phyloP scores from a whole-genome alignment of 2,329 filamentous ascomycete species.

The Aspergillus sp. region DNA sequence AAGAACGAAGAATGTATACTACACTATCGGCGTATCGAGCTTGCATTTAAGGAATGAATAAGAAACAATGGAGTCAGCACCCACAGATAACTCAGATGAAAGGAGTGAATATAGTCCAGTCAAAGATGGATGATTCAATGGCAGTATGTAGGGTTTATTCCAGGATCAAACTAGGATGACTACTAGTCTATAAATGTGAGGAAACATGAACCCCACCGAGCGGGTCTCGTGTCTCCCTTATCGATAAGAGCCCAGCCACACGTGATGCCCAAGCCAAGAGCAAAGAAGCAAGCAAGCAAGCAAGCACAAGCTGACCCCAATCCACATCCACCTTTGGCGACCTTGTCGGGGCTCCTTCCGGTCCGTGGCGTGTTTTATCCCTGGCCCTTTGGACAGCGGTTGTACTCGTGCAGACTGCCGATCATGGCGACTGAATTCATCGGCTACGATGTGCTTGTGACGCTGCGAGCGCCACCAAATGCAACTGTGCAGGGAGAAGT shows the following conservation, averaged over 20 bases:
- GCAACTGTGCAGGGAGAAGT: conserved; percentile 70
- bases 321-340: neutral
- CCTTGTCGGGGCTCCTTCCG: neutral
- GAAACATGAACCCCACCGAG: neutral
- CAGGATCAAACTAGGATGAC: no score
- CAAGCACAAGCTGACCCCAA: conserved; percentile 18
- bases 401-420: neutral
- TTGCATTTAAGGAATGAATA: no score
- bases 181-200: neutral
- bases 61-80: no score
- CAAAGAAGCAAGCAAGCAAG: neutral
- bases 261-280: conserved; percentile 22
- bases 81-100: no score
- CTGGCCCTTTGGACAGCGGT: neutral
- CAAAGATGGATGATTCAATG: no score
- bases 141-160: no score
- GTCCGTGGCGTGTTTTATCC: conserved; percentile 11
- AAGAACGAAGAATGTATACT: no score
- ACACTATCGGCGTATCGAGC: no score
- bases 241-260: conserved; percentile 27
- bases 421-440: conserved; percentile 71
- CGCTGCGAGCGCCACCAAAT: conserved; percentile 65
- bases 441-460: conserved; percentile 74
- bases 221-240: conserved; percentile 17
- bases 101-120: no score